Conservation (phyloP, 2,329 filamentous ascomycete genomes). For the Ceratocystis harringtonii region DNA sequence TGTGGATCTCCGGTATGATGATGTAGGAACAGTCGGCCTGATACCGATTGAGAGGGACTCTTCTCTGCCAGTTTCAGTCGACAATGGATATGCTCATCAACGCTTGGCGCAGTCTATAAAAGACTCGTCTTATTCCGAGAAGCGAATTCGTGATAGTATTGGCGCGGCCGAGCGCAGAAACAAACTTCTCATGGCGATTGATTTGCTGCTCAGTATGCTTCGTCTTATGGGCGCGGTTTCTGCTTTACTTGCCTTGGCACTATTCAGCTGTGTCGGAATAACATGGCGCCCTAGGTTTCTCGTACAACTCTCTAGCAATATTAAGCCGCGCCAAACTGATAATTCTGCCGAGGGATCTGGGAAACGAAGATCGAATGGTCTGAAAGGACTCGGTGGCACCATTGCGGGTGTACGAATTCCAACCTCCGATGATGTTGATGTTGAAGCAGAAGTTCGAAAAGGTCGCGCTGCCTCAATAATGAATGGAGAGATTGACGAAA, state of each 20-base stretch:
- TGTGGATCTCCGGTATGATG: conserved; percentile 35
- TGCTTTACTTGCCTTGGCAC: conserved; percentile 32
- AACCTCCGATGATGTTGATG: conserved; percentile 50
- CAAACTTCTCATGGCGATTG: conserved; percentile 60
- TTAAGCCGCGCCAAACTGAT: not conserved
- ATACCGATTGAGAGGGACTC: conserved; percentile 38
- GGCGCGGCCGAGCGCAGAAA: conserved; percentile 65
- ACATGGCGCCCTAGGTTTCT: conserved; percentile 30
- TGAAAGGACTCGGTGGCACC: not conserved
- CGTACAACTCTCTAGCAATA: conserved; percentile 29
- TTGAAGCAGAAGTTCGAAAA: conserved; percentile 63
- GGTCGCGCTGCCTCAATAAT: conserved; percentile 30
- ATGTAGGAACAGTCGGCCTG: conserved; percentile 38
- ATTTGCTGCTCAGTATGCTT: conserved; percentile 63
- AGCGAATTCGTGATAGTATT: conserved; percentile 46
- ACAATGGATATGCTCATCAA: conserved; percentile 53
- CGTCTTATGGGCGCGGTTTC: conserved; percentile 45
- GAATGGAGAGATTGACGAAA: conserved; percentile 36
- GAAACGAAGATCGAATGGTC: conserved; percentile 25
- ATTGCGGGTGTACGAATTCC: conserved; percentile 14
- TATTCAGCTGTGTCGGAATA: conserved; percentile 6
- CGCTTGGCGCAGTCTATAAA: conserved; percentile 46
- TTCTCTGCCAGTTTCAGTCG: conserved; percentile 23
- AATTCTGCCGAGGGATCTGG: conserved; percentile 2
- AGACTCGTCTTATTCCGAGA: conserved; percentile 24